phyloP scores from a whole-genome alignment of 2,329 filamentous ascomycete species.

The Sporothrix curviconia region DNA sequence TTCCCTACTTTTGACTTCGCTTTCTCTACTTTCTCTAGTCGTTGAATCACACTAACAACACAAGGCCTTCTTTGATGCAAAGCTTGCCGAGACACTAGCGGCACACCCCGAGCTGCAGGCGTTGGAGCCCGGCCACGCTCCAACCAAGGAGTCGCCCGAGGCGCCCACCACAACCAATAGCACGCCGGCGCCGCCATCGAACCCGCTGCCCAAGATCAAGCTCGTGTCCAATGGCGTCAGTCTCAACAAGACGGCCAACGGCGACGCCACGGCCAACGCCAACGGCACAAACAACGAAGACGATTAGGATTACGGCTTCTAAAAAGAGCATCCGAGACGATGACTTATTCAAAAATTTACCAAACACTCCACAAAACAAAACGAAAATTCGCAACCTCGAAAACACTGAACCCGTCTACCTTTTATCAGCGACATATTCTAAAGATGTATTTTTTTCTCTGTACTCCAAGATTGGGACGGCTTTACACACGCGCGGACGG shows the following conservation, averaged over 20 bases:
- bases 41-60: slow-evolving; percentile 1
- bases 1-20: slow-evolving; percentile 25
- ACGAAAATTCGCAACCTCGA: no score
- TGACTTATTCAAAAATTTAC: background rate
- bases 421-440: background rate
- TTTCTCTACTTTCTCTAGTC: background rate
- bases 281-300: slow-evolving; percentile 13
- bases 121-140: slow-evolving; percentile 19
- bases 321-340: background rate
- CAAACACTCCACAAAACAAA: no score
- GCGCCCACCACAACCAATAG: slow-evolving; percentile 32
- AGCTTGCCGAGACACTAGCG: slow-evolving; percentile 36
- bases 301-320: slow-evolving; percentile 1
- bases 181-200: slow-evolving; percentile 18
- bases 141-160: slow-evolving; percentile 35
- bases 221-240: slow-evolving; percentile 21
- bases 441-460: slow-evolving; percentile 5
- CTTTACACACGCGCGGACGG: background rate
- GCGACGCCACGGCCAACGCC: slow-evolving; percentile 1
- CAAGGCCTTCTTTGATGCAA: slow-evolving; percentile 52
- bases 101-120: slow-evolving; percentile 23
- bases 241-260: slow-evolving; percentile 4
- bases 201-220: slow-evolving; percentile 22
- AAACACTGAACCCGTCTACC: no score
- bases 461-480: slow-evolving; percentile 2